These are phyloP conservation scores for Lepraria neglecta DNA, from an alignment of 495 filamentous ascomycete genomes.

Conservation along the genomic window DNA sequence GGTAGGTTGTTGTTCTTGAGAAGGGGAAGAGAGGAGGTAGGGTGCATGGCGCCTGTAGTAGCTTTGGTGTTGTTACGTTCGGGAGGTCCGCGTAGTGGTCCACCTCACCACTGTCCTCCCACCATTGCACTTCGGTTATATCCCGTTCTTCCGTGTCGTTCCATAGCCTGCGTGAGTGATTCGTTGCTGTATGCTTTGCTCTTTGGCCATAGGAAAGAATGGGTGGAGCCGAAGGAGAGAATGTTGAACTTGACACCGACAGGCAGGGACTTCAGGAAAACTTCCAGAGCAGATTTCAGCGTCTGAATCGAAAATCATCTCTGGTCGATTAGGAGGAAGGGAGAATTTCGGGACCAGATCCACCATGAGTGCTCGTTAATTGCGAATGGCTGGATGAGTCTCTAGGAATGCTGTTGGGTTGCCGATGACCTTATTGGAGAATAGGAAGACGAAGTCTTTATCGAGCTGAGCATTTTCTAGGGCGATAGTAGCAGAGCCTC, in stretches of 20 bases:
- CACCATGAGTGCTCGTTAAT: slow-evolving; percentile 60
- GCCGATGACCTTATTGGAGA: slow-evolving; percentile 41
- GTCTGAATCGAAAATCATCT: no score
- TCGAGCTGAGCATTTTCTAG: no score
- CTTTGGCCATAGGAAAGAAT: slow-evolving; percentile 54
- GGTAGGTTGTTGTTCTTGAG: neutral
- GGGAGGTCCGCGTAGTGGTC: neutral
- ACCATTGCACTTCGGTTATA: neutral
- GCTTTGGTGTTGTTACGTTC: neutral
- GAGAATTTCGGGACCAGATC: no score
- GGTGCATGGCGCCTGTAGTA: neutral
- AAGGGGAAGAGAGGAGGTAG: neutral
- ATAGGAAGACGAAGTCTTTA: no score
- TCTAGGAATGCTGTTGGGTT: slow-evolving; percentile 57
- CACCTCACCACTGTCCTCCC: neutral
- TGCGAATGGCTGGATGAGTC: slow-evolving; percentile 50
- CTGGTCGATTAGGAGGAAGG: no score
- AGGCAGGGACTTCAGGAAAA: slow-evolving; percentile 65
- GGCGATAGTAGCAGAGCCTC: no score
- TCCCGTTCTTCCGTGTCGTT: neutral
- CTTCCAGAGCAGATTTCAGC: no score
- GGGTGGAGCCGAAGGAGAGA: slow-evolving; percentile 58
- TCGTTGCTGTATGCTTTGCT: slow-evolving; percentile 45
- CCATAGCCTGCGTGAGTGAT: no score
- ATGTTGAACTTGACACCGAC: slow-evolving; percentile 66